A percentile compares a stretch with the other conserved stretches of the same genome.
phyloP scores from a whole-genome alignment of 2,329 filamentous ascomycete genomes.

The Penicillium italicum region DNA sequence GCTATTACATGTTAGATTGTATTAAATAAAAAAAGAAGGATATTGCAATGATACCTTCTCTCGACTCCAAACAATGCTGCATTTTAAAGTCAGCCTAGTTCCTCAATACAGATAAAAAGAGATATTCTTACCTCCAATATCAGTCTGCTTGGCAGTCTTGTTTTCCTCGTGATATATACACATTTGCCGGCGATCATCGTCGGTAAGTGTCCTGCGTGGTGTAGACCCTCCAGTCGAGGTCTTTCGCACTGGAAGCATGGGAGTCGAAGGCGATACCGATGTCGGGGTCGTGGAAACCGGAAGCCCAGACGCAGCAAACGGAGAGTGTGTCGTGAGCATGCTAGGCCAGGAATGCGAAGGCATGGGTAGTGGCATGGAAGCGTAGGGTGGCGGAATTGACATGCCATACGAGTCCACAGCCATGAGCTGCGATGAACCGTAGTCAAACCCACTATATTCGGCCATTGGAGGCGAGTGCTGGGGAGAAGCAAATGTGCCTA shows the following conservation, averaged over 20 bases:
- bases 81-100: conserved; percentile 18
- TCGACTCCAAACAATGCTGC: conserved; percentile 88
- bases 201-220: conserved; percentile 81
- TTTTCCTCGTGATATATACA: conserved; percentile 90
- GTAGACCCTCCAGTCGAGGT: conserved; percentile 52
- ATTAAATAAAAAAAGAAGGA: conserved; percentile 15
- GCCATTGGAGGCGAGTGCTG: conserved; percentile 68
- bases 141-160: conserved; percentile 86
- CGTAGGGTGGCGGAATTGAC: conserved; percentile 56
- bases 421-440: conserved; percentile 60
- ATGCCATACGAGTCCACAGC: conserved; percentile 56
- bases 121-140: conserved; percentile 73
- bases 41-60: conserved; percentile 66
- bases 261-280: conserved; percentile 52
- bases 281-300: conserved; percentile 51
- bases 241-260: conserved; percentile 33
- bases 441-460: conserved; percentile 64
- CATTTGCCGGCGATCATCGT: conserved; percentile 87
- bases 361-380: conserved; percentile 66
- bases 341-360: conserved; percentile 71
- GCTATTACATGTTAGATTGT: conserved; percentile 49
- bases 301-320: conserved; percentile 60
- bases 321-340: conserved; percentile 70
- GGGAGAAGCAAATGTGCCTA: conserved; percentile 48
- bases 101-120: neutral